Evolutionary conservation across 805 yeast species (phyloP).

Genomic region (Lachancea thermotolerans): DNA sequence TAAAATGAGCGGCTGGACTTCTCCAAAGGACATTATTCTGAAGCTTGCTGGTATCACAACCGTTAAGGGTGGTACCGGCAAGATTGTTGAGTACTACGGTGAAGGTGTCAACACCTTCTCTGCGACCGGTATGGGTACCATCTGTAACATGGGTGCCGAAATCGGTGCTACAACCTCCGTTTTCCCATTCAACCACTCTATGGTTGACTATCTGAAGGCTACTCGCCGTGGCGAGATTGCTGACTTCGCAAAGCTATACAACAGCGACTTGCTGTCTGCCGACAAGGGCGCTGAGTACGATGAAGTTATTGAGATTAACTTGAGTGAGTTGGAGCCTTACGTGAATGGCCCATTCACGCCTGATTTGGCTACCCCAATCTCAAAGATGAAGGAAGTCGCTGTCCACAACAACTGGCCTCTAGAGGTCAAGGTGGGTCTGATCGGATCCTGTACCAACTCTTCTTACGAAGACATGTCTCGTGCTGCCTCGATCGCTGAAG

Average conservation of each 20-base stretch:
- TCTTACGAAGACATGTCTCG: slow-evolving; percentile 98
- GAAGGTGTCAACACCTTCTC: slow-evolving; percentile 88
- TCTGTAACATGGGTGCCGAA: slow-evolving; percentile 99
- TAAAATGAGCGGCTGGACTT: slow-evolving; percentile 86
- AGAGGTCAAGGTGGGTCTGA: slow-evolving; percentile 87
- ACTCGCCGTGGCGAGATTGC: slow-evolving; percentile 84
- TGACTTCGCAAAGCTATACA: slow-evolving; percentile 67
- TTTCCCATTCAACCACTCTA: slow-evolving; percentile 92
- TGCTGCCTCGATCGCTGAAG: slow-evolving; percentile 85
- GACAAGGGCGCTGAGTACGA: slow-evolving; percentile 93
- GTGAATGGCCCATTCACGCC: slow-evolving; percentile 98
- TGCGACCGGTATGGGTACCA: slow-evolving; percentile 98
- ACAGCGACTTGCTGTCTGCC: slow-evolving; percentile 65
- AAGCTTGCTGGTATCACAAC: slow-evolving; percentile 91
- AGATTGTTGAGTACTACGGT: slow-evolving; percentile 93
- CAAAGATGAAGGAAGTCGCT: slow-evolving; percentile 79
- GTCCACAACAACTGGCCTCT: slow-evolving; percentile 86
- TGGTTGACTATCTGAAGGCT: slow-evolving; percentile 78
- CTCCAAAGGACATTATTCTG: slow-evolving; percentile 93
- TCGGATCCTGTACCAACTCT: slow-evolving; percentile 98
- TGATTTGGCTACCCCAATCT: slow-evolving; percentile 92
- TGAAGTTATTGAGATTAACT: slow-evolving; percentile 84
- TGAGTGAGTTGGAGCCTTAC: slow-evolving; percentile 86
- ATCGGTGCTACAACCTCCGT: slow-evolving; percentile 97
- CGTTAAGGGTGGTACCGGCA: slow-evolving; percentile 98